Conservation (phyloP, 2,329 filamentous ascomycete genomes). For the Fusarium siculi region DNA sequence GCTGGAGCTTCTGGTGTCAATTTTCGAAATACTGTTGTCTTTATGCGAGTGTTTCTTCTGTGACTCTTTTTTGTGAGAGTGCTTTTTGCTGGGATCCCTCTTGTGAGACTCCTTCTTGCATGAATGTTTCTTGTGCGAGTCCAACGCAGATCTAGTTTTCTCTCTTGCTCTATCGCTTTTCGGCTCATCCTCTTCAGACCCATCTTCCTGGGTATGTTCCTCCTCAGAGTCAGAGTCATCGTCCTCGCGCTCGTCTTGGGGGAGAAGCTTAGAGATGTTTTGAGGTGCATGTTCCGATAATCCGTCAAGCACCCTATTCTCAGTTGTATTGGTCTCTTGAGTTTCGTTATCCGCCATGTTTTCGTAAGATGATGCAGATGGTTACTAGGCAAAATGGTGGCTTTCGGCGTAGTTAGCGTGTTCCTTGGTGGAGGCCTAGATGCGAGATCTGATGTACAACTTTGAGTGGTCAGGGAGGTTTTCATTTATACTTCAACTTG, state of each 20-base stretch:
- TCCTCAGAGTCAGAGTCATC: not conserved
- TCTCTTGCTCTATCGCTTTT: not conserved
- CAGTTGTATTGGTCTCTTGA: not conserved
- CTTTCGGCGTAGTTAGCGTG: no score
- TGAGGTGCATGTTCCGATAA: not conserved
- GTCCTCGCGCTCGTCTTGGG: not conserved
- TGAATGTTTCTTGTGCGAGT: not conserved
- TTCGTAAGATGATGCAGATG: no score
- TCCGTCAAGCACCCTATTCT: not conserved
- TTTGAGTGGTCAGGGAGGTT: no score
- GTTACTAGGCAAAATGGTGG: no score
- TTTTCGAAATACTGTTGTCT: no score
- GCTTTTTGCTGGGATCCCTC: not conserved
- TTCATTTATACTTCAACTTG: not conserved
- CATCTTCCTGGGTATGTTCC: not conserved
- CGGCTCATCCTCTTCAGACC: not conserved
- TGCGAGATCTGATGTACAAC: not conserved
- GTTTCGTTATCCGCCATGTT: not conserved
- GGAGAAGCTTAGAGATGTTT: not conserved
- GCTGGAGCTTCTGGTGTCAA: no score
- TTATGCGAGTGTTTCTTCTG: not conserved
- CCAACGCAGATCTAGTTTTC: not conserved
- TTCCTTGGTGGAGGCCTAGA: accelerated
- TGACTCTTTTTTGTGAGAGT: not conserved
- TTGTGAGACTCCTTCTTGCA: not conserved